These are phyloP conservation scores for Sporothrix variecibatus DNA, from an alignment of 2,329 filamentous ascomycete species.

Conservation along the genomic window DNA sequence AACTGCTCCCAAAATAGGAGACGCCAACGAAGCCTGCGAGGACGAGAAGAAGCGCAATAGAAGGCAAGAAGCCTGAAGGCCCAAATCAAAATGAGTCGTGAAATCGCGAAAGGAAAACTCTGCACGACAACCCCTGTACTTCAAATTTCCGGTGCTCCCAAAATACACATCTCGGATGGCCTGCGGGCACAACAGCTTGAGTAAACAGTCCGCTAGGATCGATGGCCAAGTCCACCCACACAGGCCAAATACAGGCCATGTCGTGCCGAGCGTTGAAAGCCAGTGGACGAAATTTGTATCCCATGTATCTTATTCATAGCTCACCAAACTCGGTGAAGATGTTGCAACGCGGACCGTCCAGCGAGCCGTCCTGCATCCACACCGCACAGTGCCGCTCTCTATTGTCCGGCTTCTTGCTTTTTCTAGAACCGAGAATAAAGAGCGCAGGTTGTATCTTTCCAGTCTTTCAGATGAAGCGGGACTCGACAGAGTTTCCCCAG, in stretches of 20 bases:
- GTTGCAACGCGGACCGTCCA: background rate
- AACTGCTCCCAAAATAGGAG: background rate
- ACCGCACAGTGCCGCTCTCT: background rate
- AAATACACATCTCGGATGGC: slow-evolving; percentile 19
- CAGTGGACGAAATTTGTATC: background rate
- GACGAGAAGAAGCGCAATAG: background rate
- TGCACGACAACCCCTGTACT: slow-evolving; percentile 23
- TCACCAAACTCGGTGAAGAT: background rate
- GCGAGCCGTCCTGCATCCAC: background rate
- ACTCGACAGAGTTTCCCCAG: background rate
- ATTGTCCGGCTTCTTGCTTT: background rate
- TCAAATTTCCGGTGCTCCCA: slow-evolving; percentile 29
- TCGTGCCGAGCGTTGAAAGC: background rate
- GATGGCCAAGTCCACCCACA: background rate
- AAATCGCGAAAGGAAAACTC: background rate
- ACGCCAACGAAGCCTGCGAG: background rate
- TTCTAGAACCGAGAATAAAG: background rate
- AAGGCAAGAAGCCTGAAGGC: background rate
- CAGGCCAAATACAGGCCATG: background rate
- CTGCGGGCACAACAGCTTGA: slow-evolving; percentile 5
- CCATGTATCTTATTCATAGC: too few species aligned
- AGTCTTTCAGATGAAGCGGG: background rate
- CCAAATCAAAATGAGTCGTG: background rate
- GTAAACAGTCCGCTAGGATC: background rate
- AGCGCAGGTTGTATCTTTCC: background rate